Conservation (phyloP, 345 rosid genomes). For the Pistacia vera region DNA sequence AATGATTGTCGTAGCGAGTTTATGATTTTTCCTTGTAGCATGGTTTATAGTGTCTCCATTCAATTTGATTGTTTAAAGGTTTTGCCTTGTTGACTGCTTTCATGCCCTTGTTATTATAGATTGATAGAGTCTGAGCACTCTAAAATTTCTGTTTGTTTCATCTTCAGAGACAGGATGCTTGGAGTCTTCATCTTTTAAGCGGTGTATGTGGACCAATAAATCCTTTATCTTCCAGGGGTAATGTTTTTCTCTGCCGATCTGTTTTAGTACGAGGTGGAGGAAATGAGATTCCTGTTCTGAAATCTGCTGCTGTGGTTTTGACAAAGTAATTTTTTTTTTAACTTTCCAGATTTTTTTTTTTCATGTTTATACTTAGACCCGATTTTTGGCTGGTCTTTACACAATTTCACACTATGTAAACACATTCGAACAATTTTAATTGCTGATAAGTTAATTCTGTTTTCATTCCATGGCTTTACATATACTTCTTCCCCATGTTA, state of each 20-base stretch:
- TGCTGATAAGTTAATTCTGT: not conserved
- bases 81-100: not conserved
- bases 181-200: constrained; percentile 57
- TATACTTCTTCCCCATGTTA: not conserved
- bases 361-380: not conserved
- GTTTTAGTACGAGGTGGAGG: constrained; percentile 52
- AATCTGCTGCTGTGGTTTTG: constrained; percentile 49
- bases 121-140: not conserved
- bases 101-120: not conserved
- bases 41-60: not conserved
- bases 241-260: constrained; percentile 58
- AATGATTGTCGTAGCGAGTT: not conserved
- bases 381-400: not conserved
- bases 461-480: not conserved
- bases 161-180: constrained; percentile 56
- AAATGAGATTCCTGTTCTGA: constrained; percentile 49
- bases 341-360: not conserved
- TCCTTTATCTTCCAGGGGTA: constrained; percentile 47
- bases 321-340: constrained; percentile 41
- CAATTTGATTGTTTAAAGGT: not conserved
- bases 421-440: not conserved
- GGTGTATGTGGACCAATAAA: constrained; percentile 36
- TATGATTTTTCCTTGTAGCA: constrained; percentile 4
- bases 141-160: constrained; percentile 21
- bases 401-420: not conserved